A percentile compares a stretch with the other conserved stretches of the same genome.
Conservation (phyloP, 2,329 filamentous ascomycete species). For the Arthrobotrys sinensis region DNA sequence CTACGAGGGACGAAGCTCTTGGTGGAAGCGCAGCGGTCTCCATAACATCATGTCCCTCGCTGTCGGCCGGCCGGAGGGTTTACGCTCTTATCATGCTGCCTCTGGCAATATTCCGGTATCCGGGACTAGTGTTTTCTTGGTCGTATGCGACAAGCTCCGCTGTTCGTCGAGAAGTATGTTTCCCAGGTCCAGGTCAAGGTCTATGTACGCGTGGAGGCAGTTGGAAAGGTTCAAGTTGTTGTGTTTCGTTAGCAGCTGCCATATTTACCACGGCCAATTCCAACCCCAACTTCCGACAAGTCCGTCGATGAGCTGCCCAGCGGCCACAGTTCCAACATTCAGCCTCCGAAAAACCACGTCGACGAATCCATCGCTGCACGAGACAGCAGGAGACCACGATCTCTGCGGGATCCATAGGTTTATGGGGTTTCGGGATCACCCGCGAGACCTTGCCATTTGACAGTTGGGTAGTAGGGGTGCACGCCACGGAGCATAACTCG, state of each 20-base stretch:
- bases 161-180: constrained; percentile 23
- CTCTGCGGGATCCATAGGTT: constrained; percentile 6
- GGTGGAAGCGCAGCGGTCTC: constrained; percentile 58
- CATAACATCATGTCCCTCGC: constrained; percentile 57
- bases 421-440: constrained; percentile 23
- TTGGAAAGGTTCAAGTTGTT: constrained; percentile 56
- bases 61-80: constrained; percentile 22
- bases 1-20: constrained; percentile 60
- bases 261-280: constrained; percentile 30
- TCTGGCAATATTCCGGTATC: constrained; percentile 31
- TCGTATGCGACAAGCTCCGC: constrained; percentile 47
- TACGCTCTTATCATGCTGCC: constrained; percentile 59
- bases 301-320: constrained; percentile 48
- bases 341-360: constrained; percentile 14
- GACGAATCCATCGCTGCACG: constrained; percentile 29
- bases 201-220: constrained; percentile 48
- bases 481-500: not conserved
- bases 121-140: constrained; percentile 24
- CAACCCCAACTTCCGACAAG: constrained; percentile 55
- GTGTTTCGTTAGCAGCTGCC: constrained; percentile 57
- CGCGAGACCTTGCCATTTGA: constrained; percentile 18
- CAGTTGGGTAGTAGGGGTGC: constrained; percentile 16
- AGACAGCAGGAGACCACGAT: not conserved
- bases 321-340: constrained; percentile 53
- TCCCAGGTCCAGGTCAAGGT: constrained; percentile 26